Percentiles rank a stretch among this genome's conserved stretches.
Evolutionary conservation across 768 basidiomycete species (phyloP).

Genomic region (Suillus placidus): DNA sequence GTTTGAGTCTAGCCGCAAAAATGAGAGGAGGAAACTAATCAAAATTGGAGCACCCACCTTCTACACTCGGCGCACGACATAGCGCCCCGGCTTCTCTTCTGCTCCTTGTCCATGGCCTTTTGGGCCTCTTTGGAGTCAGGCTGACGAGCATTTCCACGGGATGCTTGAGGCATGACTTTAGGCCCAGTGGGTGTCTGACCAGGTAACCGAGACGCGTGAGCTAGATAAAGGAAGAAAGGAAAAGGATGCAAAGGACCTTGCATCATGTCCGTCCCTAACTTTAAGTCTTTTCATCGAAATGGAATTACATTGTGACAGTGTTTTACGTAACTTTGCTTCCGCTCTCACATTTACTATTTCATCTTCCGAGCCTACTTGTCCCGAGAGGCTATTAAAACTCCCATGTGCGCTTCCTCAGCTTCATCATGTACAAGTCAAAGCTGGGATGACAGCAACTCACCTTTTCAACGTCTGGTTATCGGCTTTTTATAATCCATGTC

Average conservation of each 20-base stretch:
- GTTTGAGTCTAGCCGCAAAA: slow-evolving; percentile 51
- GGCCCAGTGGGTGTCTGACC: too few species aligned
- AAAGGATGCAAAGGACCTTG: neutral
- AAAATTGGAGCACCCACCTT: slow-evolving; percentile 42
- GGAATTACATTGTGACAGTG: slow-evolving; percentile 9
- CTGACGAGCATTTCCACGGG: slow-evolving; percentile 46
- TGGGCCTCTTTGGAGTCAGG: slow-evolving; percentile 37
- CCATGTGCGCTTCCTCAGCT: neutral
- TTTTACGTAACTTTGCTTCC: slow-evolving; percentile 14
- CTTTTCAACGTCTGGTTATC: neutral
- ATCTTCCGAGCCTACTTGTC: neutral
- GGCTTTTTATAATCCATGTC: neutral
- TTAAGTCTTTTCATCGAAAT: slow-evolving; percentile 4
- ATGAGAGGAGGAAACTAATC: neutral
- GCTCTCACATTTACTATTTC: slow-evolving; percentile 2
- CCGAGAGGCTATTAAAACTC: neutral
- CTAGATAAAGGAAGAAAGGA: neutral
- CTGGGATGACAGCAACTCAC: neutral
- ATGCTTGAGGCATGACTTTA: slow-evolving; percentile 50
- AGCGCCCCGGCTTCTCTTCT: slow-evolving; percentile 60
- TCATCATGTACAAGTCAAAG: neutral
- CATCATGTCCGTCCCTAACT: slow-evolving; percentile 3
- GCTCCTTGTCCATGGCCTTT: slow-evolving; percentile 64
- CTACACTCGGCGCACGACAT: slow-evolving; percentile 64
- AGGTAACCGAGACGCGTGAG: neutral